A percentile compares a stretch with the other conserved stretches of the same genome.
Evolutionary conservation across 2,329 filamentous ascomycete genomes (phyloP).

Genomic region (Arachnopeziza araneosa): DNA sequence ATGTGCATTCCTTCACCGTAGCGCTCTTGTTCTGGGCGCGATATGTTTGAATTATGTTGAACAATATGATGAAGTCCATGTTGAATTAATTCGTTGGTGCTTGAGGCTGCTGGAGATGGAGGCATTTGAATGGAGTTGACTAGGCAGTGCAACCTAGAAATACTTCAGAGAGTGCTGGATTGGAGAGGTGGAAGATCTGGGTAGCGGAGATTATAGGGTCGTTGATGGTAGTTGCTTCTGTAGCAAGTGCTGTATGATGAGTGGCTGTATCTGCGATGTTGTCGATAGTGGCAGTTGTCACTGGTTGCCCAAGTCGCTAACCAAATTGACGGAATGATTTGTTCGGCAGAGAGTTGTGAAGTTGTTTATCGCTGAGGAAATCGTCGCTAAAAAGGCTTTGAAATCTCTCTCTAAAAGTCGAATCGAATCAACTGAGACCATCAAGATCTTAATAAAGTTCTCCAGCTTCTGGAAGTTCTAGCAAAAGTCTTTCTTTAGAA

Average conservation of each 20-base stretch:
- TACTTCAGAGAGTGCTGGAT: background rate
- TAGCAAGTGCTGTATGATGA: background rate
- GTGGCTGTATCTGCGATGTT: background rate
- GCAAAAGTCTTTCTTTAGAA: slow-evolving; percentile 19
- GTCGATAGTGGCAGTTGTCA: background rate
- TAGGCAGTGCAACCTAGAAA: background rate
- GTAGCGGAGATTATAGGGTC: background rate
- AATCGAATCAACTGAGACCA: slow-evolving; percentile 18
- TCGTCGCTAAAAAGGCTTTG: background rate
- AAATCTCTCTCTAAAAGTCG: slow-evolving; percentile 5
- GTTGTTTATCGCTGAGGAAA: background rate
- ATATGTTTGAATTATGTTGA: slow-evolving; percentile 37
- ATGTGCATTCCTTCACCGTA: slow-evolving; percentile 22
- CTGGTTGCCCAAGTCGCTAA: background rate
- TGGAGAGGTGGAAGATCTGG: background rate
- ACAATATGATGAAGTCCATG: slow-evolving; percentile 39
- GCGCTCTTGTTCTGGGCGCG: slow-evolving; percentile 22
- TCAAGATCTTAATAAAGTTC: slow-evolving; percentile 9
- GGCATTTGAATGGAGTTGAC: slow-evolving; percentile 17
- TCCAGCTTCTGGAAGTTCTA: slow-evolving; percentile 28
- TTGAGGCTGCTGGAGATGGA: slow-evolving; percentile 35
- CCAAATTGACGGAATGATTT: background rate
- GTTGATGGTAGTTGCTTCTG: background rate
- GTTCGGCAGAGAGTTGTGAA: background rate
- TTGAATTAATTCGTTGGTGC: slow-evolving; percentile 35